These are phyloP conservation scores for Jatropha podagrica DNA, from an alignment of 441 rosid genomes.

Conservation along the genomic window DNA sequence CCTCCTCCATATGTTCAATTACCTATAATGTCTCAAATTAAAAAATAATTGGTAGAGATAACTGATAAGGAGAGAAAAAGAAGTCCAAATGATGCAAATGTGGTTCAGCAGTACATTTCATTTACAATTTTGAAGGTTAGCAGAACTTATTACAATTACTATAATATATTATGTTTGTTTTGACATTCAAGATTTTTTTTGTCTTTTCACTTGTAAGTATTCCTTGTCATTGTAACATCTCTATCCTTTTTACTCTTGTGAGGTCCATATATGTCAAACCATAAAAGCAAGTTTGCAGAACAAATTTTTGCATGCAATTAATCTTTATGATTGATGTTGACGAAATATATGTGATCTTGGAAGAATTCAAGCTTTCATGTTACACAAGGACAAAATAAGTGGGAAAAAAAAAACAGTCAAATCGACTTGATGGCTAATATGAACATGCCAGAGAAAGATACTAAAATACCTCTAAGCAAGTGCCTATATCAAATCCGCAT, in stretches of 20 bases:
- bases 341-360: too few relatives aligned
- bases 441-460: not conserved
- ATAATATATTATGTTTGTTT: not conserved
- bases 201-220: not conserved
- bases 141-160: not conserved
- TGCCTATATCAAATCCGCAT: slow-evolving; percentile 68
- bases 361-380: too few relatives aligned
- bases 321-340: not conserved
- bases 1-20: slow-evolving; percentile 99
- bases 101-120: not conserved
- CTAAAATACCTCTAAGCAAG: slow-evolving; percentile 85
- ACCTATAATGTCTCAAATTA: slow-evolving; percentile 44
- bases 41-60: slow-evolving; percentile 7
- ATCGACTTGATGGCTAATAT: not conserved
- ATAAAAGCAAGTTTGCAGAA: not conserved
- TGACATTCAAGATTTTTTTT: not conserved
- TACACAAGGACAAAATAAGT: not conserved
- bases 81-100: not conserved
- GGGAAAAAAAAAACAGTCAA: not conserved
- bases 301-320: not conserved
- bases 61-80: not conserved
- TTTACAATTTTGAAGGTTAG: not conserved
- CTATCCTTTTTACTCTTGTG: too few relatives aligned
- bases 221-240: not conserved
- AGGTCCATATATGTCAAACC: too few relatives aligned